Conservation (phyloP, 371 early-diverging fungal species). For the Rhizomucor miehei region DNA sequence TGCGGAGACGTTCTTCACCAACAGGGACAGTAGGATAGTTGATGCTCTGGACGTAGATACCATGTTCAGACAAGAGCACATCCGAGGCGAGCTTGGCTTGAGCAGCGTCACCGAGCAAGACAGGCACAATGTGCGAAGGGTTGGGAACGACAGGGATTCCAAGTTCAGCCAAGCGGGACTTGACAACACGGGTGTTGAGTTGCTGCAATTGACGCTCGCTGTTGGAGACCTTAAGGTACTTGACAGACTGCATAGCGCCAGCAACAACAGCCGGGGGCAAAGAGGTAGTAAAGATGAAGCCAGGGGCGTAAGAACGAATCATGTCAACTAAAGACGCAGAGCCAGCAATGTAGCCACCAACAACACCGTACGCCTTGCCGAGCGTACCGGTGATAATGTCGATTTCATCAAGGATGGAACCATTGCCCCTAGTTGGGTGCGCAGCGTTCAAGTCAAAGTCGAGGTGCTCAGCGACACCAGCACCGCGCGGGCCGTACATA, state of each 20-base stretch:
- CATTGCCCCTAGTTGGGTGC: slow-evolving; percentile 51
- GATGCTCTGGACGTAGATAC: slow-evolving; percentile 97
- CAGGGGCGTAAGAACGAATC: slow-evolving; percentile 98
- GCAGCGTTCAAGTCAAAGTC: slow-evolving; percentile 71
- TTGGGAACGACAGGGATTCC: slow-evolving; percentile 98
- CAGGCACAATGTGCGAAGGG: slow-evolving; percentile 98
- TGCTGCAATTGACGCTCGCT: slow-evolving; percentile 91
- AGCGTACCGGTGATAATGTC: slow-evolving; percentile 98
- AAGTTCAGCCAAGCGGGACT: slow-evolving; percentile 71
- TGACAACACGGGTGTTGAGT: slow-evolving; percentile 83
- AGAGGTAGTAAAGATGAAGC: slow-evolving; percentile 98
- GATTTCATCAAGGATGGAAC: slow-evolving; percentile 81
- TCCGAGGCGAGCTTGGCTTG: slow-evolving; percentile 90
- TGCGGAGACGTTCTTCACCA: slow-evolving; percentile 96
- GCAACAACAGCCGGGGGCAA: slow-evolving; percentile 93
- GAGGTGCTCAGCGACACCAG: slow-evolving; percentile 96
- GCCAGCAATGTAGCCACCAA: slow-evolving; percentile 97
- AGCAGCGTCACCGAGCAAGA: slow-evolving; percentile 95
- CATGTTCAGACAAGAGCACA: slow-evolving; percentile 80
- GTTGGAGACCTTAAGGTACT: slow-evolving; percentile 81
- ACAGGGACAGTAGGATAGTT: slow-evolving; percentile 96
- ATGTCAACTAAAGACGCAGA: slow-evolving; percentile 89
- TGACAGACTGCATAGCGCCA: slow-evolving; percentile 89
- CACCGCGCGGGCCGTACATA: slow-evolving; percentile 96
- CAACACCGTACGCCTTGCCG: slow-evolving; percentile 97